Base-by-base conservation (phyloP, 768 basidiomycete species). In the Amanita exitialis region DNA sequence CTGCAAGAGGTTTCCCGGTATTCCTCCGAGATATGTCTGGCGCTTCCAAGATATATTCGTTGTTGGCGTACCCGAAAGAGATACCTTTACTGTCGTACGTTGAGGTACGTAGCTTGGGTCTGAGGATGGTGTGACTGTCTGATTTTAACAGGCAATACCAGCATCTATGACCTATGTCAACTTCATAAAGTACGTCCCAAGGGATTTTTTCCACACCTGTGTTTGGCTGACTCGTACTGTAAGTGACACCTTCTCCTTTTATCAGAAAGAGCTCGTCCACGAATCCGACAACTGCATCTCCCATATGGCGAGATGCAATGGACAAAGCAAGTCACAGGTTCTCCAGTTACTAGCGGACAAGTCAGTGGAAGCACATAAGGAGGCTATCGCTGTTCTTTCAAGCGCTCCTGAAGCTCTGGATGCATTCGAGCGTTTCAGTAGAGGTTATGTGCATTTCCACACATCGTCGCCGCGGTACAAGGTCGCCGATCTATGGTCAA, bases 11-110 rank as follows among this genome's bases (percentile, higher is more conserved):
- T 7, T 43, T 42, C 15, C 42, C 50, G 10, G 34, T 37, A 5
- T 51, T 51, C 44, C 28, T 51, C 27, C 28, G 28, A 27, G 35
- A 45, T 18, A 28, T 51, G 34, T 42, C 50, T 1, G 42, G 50
- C 2, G 18, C 39, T 25, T 51, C 42, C 15, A 45, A 42, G 25
- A 37, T 51, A 20, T 51, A 42, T 25, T 35, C 51, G 8, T 28
- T 39, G 34, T 42, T 44, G 32, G 36, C 52, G 27, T 47, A 35
- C 49, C 46, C 46, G 39, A 32, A n/a, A 48, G 52, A 44, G 47
- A 51, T 51, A 42, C 46, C 51, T 42, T 62, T 51, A 6, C 15
- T 30, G 15, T 51, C 50, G 6, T 44, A 51, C 16, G 18, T 44
- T 12, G 46, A 36, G 32, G 46, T 47, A 37, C 23, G 46, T 23